Conservation (phyloP, 148 eudicot species). For the Rhododendron ovatum region DNA sequence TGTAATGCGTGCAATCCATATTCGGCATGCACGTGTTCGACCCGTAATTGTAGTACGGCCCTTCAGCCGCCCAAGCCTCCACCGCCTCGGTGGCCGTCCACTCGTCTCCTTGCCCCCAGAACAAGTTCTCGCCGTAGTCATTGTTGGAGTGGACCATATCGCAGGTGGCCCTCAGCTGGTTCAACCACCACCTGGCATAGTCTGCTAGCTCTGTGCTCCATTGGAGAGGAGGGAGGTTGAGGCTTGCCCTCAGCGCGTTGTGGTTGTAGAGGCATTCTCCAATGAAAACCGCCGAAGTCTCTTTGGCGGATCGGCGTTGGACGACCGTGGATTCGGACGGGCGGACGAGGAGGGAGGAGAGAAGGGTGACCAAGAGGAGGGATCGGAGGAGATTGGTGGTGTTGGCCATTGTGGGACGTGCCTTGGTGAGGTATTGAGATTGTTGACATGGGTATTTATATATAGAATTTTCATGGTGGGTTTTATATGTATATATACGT, state of each 20-base stretch:
- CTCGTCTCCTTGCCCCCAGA: not conserved
- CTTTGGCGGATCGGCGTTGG: not conserved
- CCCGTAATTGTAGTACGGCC: slow-evolving; percentile 13
- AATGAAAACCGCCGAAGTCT: not conserved
- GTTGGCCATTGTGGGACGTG: not conserved
- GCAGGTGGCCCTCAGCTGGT: not conserved
- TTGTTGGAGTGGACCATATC: slow-evolving; percentile 8
- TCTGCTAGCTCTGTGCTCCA: not conserved
- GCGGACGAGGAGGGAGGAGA: not conserved
- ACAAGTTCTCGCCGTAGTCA: slow-evolving; percentile 8
- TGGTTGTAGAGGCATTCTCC: not conserved
- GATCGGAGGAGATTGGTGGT: not conserved
- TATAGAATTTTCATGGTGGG: not conserved
- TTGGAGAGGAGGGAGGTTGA: not conserved
- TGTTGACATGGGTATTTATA: not conserved
- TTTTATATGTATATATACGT: too few relatives aligned
- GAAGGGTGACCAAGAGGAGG: not conserved
- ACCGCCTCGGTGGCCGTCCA: slow-evolving; percentile 12
- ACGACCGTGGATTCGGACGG: not conserved
- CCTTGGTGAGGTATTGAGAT: not conserved
- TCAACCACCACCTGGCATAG: not conserved
- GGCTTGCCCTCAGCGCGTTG: not conserved
- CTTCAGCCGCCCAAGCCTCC: slow-evolving; percentile 23
- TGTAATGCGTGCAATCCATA: slow-evolving; percentile 30
- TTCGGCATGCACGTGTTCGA: slow-evolving; percentile 18